Conservation (phyloP, 2,329 filamentous ascomycete genomes). For the Pleurostoma richardsiae region DNA sequence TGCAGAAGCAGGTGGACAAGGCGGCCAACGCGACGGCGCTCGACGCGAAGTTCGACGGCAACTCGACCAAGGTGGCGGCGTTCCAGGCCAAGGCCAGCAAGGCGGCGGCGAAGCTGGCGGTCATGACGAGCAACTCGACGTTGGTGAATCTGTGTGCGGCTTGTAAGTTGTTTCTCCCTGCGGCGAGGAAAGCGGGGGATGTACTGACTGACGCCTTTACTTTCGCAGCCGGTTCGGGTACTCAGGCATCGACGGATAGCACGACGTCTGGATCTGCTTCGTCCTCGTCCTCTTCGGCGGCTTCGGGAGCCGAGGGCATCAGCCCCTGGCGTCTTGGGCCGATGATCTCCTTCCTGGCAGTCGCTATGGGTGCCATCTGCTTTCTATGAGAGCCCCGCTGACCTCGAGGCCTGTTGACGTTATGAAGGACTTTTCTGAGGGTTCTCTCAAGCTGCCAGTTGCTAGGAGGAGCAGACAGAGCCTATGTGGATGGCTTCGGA, state of each 20-base stretch:
- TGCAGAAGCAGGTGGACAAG: constrained; percentile 13
- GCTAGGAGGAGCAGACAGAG: no score
- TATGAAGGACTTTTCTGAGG: no score
- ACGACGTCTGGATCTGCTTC: not conserved
- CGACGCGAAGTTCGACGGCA: constrained; percentile 23
- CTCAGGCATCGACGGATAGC: not conserved
- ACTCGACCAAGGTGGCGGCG: constrained; percentile 24
- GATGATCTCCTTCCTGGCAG: not conserved
- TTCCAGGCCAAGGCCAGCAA: constrained; percentile 24
- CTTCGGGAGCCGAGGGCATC: not conserved
- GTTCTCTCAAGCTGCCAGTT: no score
- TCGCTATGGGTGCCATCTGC: not conserved
- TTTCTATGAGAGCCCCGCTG: not conserved
- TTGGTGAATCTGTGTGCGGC: constrained; percentile 15
- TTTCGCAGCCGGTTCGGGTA: not conserved
- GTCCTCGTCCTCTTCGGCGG: not conserved
- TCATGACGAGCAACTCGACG: constrained; percentile 26
- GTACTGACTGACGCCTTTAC: not conserved
- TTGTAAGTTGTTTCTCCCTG: constrained; percentile 3
- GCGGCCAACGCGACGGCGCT: constrained; percentile 24
- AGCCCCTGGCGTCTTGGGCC: not conserved
- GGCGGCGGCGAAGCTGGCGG: constrained; percentile 19
- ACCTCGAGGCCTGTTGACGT: no score
- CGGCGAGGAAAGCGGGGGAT: not conserved
- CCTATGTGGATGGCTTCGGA: no score